Evolutionary conservation across 2,329 filamentous ascomycete genomes (phyloP).

Genomic region (Elsinoe batatas): DNA sequence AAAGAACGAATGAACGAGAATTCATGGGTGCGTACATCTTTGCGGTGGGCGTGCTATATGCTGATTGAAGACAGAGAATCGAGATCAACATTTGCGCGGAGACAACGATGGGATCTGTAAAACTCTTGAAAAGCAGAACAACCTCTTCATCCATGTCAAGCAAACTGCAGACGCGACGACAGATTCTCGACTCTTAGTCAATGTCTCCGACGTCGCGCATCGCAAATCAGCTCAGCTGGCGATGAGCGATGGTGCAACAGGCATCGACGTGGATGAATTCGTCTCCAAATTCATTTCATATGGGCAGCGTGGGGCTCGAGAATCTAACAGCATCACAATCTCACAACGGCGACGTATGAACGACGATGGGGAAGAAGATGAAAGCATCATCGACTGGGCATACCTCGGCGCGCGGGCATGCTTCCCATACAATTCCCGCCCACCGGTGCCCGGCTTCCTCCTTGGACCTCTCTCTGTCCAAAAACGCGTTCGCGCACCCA

Average conservation of each 20-base stretch:
- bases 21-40: conserved; percentile 43
- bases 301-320: conserved; percentile 58
- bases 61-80: conserved; percentile 45
- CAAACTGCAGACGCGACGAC: conserved; percentile 87
- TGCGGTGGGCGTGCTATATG: not conserved
- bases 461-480: conserved; percentile 82
- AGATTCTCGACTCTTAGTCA: conserved; percentile 78
- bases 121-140: conserved; percentile 32
- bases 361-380: conserved; percentile 55
- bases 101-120: conserved; percentile 53
- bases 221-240: conserved; percentile 67
- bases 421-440: conserved; percentile 61
- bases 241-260: conserved; percentile 60
- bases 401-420: conserved; percentile 70
- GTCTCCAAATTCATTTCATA: conserved; percentile 81
- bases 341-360: conserved; percentile 27
- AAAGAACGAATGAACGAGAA: conserved; percentile 56
- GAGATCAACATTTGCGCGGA: conserved; percentile 58
- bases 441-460: conserved; percentile 71
- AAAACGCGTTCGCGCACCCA: conserved; percentile 64
- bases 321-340: conserved; percentile 40
- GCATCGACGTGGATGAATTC: conserved; percentile 84
- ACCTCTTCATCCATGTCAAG: conserved; percentile 55
- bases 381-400: conserved; percentile 76
- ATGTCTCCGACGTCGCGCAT: conserved; percentile 67